Base-by-base conservation (phyloP, 768 basidiomycete species). In the Termitomyces sp. region DNA sequence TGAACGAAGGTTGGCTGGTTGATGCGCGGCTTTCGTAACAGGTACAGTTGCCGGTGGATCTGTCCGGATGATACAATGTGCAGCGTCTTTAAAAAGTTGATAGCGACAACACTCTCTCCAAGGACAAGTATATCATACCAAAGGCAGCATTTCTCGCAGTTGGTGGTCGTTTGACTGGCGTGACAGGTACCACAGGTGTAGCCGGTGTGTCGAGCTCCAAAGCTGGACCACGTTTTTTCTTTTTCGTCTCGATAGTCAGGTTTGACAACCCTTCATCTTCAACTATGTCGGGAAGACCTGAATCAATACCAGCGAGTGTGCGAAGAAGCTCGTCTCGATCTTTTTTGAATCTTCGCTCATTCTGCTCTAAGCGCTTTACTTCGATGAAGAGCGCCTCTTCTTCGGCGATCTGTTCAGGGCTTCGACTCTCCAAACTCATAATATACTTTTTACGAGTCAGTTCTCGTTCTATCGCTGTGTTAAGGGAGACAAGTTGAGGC, bases 331-430 rank as follows among this genome's bases (percentile, higher is more conserved):
- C 91, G 56, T 97, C 93, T 18, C 94, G 79, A 20, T 97, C 94
- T 62, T 84, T 85, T 72, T 88, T 90, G 77, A 94, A 98, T 54
- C 81, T 81, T 33, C 88, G 81, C 68, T 97, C 94, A 59, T 81
- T 92, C 72, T 98, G 96, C 69, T 98, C 95, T 51, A 99, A 80
- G n/a, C 92, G 85, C 67, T 95, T 94, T 51, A 96, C 81, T 70
- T 98, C 94, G 60, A 98, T 75, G 72, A 91, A 98, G 3, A 99
- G 78, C 8, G 92, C 90, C 65, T 98, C 95, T 77, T 98, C 97
- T 69, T 99, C 95, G 18, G 87, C 88, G 45, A 96, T 87, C 73
- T 98, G 92, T 50, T 89, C 85, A 4, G 86, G 81, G 0, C 93
- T 90, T n/a, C 96, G 86, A 56, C 81, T 84, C 73, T 94, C 92